These are phyloP conservation scores for Nemania diffusa DNA, from an alignment of 2,329 filamentous ascomycete species.

Conservation along the genomic window DNA sequence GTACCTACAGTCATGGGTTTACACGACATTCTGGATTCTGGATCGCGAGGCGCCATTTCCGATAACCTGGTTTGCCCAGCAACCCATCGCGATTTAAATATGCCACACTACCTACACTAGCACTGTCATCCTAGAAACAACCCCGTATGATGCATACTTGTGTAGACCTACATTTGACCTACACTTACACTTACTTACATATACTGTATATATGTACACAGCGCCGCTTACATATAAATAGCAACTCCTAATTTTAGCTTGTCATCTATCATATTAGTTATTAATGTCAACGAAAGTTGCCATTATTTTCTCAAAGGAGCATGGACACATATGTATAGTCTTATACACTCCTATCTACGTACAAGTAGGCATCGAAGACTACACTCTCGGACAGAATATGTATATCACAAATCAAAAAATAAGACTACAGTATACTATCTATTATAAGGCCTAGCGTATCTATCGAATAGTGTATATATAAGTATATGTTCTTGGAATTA, in stretches of 20 bases:
- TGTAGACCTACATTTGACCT: too few relatives aligned
- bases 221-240: not conserved
- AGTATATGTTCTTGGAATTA: not conserved
- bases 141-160: not conserved
- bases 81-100: conserved; percentile 1
- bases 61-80: conserved; percentile 28
- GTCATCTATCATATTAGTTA: not conserved
- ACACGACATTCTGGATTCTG: not conserved
- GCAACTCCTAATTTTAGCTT: not conserved
- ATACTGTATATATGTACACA: too few relatives aligned
- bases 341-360: not conserved
- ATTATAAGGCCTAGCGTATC: too few relatives aligned
- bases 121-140: conserved; percentile 13
- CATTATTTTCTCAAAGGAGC: not conserved
- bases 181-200: too few relatives aligned
- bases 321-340: not conserved
- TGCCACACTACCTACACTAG: not conserved
- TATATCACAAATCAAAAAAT: not conserved
- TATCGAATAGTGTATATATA: too few relatives aligned
- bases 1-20: conserved; percentile 14
- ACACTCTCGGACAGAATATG: not conserved
- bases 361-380: not conserved
- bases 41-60: conserved; percentile 26
- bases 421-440: not conserved
- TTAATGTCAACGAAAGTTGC: not conserved